Evolutionary conservation across 2,329 filamentous ascomycete species (phyloP).

Genomic region (Fusarium lateritium): DNA sequence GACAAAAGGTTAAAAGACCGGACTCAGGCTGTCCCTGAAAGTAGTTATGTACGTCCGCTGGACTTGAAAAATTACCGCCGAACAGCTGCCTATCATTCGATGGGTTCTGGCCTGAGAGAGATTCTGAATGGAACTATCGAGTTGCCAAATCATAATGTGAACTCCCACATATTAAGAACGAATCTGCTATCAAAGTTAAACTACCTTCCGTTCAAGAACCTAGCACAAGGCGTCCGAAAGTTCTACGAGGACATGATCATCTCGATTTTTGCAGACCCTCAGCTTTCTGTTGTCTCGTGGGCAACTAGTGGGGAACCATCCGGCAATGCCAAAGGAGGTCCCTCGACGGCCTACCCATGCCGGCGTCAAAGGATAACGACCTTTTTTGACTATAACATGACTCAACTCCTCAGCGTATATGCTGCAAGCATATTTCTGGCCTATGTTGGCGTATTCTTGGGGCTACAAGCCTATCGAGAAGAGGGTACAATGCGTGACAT

Average conservation of each 20-base stretch:
- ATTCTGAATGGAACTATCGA: background rate
- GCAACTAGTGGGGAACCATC: background rate
- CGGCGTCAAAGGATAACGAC: accelerated
- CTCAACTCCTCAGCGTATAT: background rate
- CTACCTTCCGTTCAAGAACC: background rate
- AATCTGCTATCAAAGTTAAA: background rate
- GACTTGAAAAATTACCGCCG: background rate
- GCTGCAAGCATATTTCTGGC: background rate
- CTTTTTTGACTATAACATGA: background rate
- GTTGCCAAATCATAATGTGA: background rate
- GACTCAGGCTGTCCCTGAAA: background rate
- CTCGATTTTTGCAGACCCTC: background rate
- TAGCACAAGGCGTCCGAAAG: accelerated
- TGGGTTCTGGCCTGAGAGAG: accelerated
- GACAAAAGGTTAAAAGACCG: background rate
- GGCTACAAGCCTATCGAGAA: accelerated
- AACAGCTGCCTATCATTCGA: conserved; percentile 9
- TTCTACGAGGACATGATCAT: conserved; percentile 19
- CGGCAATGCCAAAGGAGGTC: accelerated
- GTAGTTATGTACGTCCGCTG: background rate
- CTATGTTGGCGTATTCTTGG: accelerated
- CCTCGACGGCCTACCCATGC: background rate
- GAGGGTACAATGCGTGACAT: conserved; percentile 21
- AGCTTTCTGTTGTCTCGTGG: background rate
- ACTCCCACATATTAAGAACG: too few species aligned